Evolutionary conservation across 306 rosid species (phyloP), one percentile per base, ranked within the genome.

Genomic region (Canavalia ensiformis): DNA sequence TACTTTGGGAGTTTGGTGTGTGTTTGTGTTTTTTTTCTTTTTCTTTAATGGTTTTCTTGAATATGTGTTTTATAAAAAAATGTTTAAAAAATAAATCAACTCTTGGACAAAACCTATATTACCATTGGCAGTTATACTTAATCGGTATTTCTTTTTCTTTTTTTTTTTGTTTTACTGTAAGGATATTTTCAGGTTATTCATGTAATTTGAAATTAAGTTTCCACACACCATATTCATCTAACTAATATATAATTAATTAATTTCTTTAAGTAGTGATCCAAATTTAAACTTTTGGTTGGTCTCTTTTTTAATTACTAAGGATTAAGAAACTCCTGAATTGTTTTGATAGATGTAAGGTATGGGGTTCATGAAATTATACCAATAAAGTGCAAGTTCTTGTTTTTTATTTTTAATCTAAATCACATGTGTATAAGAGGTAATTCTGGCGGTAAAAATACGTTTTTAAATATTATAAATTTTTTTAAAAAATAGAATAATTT

Each of bases 1-100:
- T 64, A 37, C 35, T 65, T 64, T 39, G 31, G 13, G 50, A n/a
- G 11, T 65, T 65, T 65, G 31, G 47, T 64, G 46, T 6, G 69
- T 63, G 11, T 35, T 0, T 63, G 29, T 59, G 4, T 59, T 59
- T 59, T 3, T 31, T 18, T 37, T 4, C 41, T 37, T 37, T 37
- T 37, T 37, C 4, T 39, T 5, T 39, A 13, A 35, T 35, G 11
- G 12, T 37, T 63, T 37, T 37, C 9, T 5, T 9, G 4, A 60
- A 8, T 13, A 13, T 13, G 56, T 8, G 8, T 4, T 4, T 11
- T 10, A 1, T 9, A 0, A 34, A 34, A 64, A 37, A n/a, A 13
- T 64, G 49, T 58, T 64, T 29, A 7, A 39, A 47, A 64, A 37
- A 11, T 6, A 12, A 35, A 8, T 63, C 2, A 34, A 63, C 46